Percentiles rank a stretch among this genome's conserved stretches.
Conservation (phyloP, 2,329 filamentous ascomycete genomes). For the Hymenoscyphus albidus region DNA sequence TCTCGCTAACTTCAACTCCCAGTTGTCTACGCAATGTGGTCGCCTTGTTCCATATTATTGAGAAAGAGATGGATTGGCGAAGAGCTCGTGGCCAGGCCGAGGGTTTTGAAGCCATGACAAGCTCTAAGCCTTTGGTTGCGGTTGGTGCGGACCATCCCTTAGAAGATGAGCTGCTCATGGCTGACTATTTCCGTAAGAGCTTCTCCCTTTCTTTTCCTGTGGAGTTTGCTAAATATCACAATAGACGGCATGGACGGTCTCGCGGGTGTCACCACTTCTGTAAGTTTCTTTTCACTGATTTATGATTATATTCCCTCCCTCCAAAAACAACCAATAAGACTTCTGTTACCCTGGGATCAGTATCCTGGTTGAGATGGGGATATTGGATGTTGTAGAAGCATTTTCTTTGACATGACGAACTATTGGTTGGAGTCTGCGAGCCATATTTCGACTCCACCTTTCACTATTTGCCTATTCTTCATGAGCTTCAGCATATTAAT, state of each 20-base stretch:
- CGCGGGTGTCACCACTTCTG: constrained; percentile 65
- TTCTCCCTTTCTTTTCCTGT: not conserved
- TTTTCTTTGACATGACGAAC: not conserved
- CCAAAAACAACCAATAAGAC: not conserved
- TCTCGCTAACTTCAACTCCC: not conserved
- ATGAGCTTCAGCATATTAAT: not conserved
- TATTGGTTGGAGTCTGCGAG: not conserved
- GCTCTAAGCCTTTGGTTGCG: constrained; percentile 76
- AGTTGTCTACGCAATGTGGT: constrained; percentile 87
- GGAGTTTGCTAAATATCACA: constrained; percentile 14
- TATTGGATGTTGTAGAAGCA: not conserved
- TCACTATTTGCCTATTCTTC: not conserved
- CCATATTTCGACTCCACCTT: not conserved
- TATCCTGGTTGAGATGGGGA: not conserved
- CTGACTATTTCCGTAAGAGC: constrained; percentile 79
- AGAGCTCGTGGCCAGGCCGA: constrained; percentile 60
- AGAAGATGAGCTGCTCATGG: constrained; percentile 74
- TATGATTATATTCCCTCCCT: not conserved
- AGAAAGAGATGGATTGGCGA: constrained; percentile 84
- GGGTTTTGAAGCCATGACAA: constrained; percentile 69
- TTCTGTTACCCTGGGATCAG: not conserved
- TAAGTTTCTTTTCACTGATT: constrained; percentile 31
- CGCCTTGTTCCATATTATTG: constrained; percentile 85
- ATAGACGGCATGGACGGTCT: constrained; percentile 73
- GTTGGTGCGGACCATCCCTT: constrained; percentile 83